phyloP scores from a whole-genome alignment of 2,329 filamentous ascomycete genomes.

The Chrysosporium keratinophilum region DNA sequence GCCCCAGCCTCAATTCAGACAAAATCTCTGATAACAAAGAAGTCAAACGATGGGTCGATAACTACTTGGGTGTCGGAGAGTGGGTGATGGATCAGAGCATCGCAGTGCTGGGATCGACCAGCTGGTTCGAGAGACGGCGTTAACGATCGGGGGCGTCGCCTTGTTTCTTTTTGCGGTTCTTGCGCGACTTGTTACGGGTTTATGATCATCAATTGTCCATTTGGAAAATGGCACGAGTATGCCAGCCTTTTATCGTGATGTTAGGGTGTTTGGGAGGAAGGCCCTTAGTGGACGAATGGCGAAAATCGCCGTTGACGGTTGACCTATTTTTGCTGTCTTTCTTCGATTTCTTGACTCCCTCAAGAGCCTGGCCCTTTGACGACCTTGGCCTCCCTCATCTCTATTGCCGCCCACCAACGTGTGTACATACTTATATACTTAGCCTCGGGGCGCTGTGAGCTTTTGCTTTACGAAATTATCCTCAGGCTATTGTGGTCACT shows the following conservation, averaged over 20 bases:
- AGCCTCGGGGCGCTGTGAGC: not conserved
- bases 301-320: not conserved
- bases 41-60: constrained; percentile 78
- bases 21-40: constrained; percentile 74
- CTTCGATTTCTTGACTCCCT: not conserved
- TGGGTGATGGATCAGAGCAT: constrained; percentile 98
- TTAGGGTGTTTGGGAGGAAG: not conserved
- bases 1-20: constrained; percentile 74
- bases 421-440: constrained; percentile 2
- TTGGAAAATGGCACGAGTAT: not conserved
- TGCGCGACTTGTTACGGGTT: not conserved
- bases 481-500: not conserved
- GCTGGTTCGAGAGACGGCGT: constrained; percentile 72
- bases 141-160: not conserved
- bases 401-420: not conserved
- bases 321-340: not conserved
- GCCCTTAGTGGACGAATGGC: not conserved
- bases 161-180: not conserved
- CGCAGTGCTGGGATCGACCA: constrained; percentile 74
- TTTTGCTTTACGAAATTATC: not conserved
- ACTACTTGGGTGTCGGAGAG: constrained; percentile 88
- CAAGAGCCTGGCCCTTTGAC: not conserved
- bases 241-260: not conserved
- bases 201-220: not conserved
- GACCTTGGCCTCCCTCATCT: not conserved